Evolutionary conservation across 2,329 filamentous ascomycete species (phyloP), one percentile per base, ranked within the genome.

Genomic region (Colletotrichum trifolii): DNA sequence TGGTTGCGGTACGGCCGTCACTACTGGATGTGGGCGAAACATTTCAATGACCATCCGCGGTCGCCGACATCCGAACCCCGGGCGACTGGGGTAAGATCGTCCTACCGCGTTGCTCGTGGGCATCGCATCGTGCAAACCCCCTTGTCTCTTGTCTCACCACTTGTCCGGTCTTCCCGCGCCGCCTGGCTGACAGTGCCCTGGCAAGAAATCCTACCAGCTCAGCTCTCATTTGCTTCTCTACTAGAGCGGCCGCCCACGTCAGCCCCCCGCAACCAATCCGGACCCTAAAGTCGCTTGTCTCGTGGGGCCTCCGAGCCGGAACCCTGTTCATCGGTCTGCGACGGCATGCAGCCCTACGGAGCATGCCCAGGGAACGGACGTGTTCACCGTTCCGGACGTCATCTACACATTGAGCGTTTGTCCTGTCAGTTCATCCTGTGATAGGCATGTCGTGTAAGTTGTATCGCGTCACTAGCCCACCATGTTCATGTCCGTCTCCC

Each of bases 261-360:
- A 63, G 64, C 35, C 53, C 39, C 25, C n/a, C 13, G 17, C 43
- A 62, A 42, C 62, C 62, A 65, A 62, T 65, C 59, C 58, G 58
- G 52, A 13, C 11, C 25, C 58, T 42, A 35, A 12, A 54, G 47
- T 52, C 58, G 52, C 47, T 53, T 49, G 58, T 53, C 52, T 38
- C 52, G 58, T 65, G 58, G 62, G 62, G 52, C 62, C 58, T 65
- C 62, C 62, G 62, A 65, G 15, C 39, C 52, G 47, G 40, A 47
- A 54, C 58, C 62, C 62, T 58, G 62, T 58, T 49, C 15, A 11
- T 62, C 58, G 62, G 62, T 65, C 62, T 65, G 54, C n/a, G 49
- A 64, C 60, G 60, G 54, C 54, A 58, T 64, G 62, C 62, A 65
- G 62, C 62, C 62, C 62, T 65, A 65, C 62, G 62, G 62, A 54